Evolutionary conservation across 2,329 filamentous ascomycete genomes (phyloP).

Genomic region (Bertia moriformis): DNA sequence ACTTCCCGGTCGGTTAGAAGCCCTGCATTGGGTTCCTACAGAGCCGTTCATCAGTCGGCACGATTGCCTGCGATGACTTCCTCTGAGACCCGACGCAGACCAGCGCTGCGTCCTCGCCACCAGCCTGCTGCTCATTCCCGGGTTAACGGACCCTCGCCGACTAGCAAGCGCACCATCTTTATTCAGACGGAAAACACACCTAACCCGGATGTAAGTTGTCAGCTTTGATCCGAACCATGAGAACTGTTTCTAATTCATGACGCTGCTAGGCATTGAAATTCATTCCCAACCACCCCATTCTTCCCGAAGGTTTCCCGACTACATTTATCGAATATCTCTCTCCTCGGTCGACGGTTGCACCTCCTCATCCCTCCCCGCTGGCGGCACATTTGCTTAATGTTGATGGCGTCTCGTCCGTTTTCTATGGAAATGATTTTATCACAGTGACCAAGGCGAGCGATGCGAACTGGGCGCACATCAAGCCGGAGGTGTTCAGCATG

Average conservation of each 20-base stretch:
- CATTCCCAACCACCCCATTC: conserved; percentile 72
- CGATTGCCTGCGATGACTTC: neutral
- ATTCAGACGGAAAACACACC: conserved; percentile 94
- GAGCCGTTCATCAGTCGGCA: neutral
- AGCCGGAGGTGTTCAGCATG: conserved; percentile 84
- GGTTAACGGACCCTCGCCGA: conserved; percentile 8
- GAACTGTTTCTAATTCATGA: neutral
- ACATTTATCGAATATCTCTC: conserved; percentile 85
- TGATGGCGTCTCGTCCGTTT: conserved; percentile 86
- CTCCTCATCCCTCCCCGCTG: conserved; percentile 79
- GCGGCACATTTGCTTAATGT: conserved; percentile 83
- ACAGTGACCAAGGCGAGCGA: conserved; percentile 84
- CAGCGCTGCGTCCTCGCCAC: conserved; percentile 22
- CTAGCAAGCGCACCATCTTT: conserved; percentile 64
- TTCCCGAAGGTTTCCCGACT: conserved; percentile 58
- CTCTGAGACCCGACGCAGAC: conserved; percentile 13
- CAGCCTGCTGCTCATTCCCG: conserved; percentile 15
- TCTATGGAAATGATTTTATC: conserved; percentile 91
- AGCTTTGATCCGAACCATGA: neutral
- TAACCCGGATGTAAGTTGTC: conserved; percentile 55
- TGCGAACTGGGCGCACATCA: conserved; percentile 85
- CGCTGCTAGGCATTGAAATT: conserved; percentile 61
- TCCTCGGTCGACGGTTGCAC: conserved; percentile 73
- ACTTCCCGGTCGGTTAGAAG: no score
- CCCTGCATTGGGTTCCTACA: neutral